Base-by-base conservation (phyloP, 2,329 filamentous ascomycete species). In the Trichoderma cornu-damae region DNA sequence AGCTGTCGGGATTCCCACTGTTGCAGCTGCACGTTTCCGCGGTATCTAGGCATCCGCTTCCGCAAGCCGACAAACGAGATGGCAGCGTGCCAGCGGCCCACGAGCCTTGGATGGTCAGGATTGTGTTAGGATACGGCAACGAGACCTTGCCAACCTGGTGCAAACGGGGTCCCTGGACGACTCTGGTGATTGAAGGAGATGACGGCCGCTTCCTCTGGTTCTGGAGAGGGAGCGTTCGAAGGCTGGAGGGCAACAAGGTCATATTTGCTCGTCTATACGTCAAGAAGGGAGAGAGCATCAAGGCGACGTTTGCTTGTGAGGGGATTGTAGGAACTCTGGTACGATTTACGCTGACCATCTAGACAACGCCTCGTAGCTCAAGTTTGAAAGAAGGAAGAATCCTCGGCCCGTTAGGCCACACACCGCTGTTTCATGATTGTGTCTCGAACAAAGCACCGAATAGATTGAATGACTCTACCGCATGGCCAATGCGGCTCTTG, bases 261-360 rank as follows among this genome's bases (percentile, higher is more conserved):
- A 65, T 77, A 22, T 79, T 86, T 87, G 61, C 80, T 72, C 18
- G 65, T 0, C 80, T 85, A 1, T 73, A 80, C 0, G 68, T 90
- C 18, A 78, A 70, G 1, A 73, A 73, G 4, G 68, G 75, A 0
- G 79, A 81, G 16, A 81, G 87, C 57, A 73, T 78, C 3, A 80
- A 94, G 32, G 78, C 78, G 22, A 89, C 85, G 60, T 83, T 92
- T 48, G 88, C 89, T 69, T 97, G 92, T 62, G 93, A 96, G 72
- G 86, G 90, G 42, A 87, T 97, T 64, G 89, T 85, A 3, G 84
- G 84, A 1, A 85, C 83, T 0, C 68, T 75, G 30, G 68, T 79
- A 37, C 63, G 67, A 16, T 61, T 61, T 48, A 59, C 60, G 22
- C 35, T 68, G 49, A 8, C 26, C 20, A 16, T 59, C 22, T 57